Percentiles rank a stretch among this genome's conserved stretches.
phyloP scores from a whole-genome alignment of 306 rosid genomes.

The Pyrus bretschneideri region DNA sequence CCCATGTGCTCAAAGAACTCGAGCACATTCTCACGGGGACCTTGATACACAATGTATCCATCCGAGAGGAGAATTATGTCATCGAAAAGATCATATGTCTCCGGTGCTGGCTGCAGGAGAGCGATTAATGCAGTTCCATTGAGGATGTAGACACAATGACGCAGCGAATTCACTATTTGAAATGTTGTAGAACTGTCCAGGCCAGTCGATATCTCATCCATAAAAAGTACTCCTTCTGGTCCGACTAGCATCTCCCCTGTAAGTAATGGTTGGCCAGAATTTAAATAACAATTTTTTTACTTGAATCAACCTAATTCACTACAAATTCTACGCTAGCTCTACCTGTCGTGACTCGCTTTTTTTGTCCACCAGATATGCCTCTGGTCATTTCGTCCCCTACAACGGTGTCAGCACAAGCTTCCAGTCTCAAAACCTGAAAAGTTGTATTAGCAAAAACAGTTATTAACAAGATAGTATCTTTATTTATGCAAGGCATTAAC shows the following conservation, averaged over 20 bases:
- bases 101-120: slow-evolving; percentile 54
- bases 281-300: no score
- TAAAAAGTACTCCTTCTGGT: slow-evolving; percentile 43
- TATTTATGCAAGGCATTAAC: no score
- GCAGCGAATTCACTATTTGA: slow-evolving; percentile 43
- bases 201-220: slow-evolving; percentile 56
- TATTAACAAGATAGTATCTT: no score
- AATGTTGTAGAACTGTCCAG: slow-evolving; percentile 58
- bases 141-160: slow-evolving; percentile 35
- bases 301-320: no score
- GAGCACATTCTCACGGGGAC: slow-evolving; percentile 43
- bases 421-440: slow-evolving; percentile 33
- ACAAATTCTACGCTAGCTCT: no score
- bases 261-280: neutral
- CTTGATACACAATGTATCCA: slow-evolving; percentile 50
- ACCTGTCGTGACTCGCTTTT: no score
- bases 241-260: slow-evolving; percentile 63
- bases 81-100: slow-evolving; percentile 49
- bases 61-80: slow-evolving; percentile 52
- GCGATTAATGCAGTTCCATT: slow-evolving; percentile 45
- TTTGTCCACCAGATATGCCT: slow-evolving; percentile 7
- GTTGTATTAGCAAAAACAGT: no score
- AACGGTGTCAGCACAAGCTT: slow-evolving; percentile 43
- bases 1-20: slow-evolving; percentile 43
- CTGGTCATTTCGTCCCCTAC: slow-evolving; percentile 34